These are phyloP conservation scores for Lagerstroemia speciosa DNA, from an alignment of 345 rosid genomes.

Conservation along the genomic window DNA sequence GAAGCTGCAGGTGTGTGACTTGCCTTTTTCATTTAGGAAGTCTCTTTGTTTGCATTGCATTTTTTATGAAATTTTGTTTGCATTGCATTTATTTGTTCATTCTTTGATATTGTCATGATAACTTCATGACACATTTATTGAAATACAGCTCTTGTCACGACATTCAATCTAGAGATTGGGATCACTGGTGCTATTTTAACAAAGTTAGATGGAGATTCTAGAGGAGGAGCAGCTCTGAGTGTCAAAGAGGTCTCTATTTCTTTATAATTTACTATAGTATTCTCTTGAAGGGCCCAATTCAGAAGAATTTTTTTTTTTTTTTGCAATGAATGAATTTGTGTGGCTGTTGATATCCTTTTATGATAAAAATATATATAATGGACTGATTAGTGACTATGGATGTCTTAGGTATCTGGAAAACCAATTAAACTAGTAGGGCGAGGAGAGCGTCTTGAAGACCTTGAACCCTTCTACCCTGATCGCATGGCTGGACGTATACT, in stretches of 20 bases:
- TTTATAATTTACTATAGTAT: background rate
- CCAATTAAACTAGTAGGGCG: constrained; percentile 97
- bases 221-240: constrained; percentile 99
- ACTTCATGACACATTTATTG: background rate
- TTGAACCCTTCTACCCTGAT: constrained; percentile 94
- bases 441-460: constrained; percentile 96
- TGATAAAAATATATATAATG: background rate
- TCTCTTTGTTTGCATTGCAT: background rate
- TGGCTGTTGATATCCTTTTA: background rate
- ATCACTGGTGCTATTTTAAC: constrained; percentile 98
- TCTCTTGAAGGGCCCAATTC: background rate
- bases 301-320: constrained; percentile 1
- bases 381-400: background rate
- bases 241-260: constrained; percentile 69
- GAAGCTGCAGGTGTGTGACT: constrained; percentile 79
- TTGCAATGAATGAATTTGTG: background rate
- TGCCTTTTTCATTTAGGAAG: background rate
- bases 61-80: background rate
- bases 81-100: background rate
- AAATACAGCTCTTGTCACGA: constrained; percentile 76
- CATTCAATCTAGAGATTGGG: constrained; percentile 95
- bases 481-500: constrained; percentile 97
- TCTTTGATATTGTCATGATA: background rate
- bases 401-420: constrained; percentile 78
- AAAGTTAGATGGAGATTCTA: constrained; percentile 95